phyloP scores from a whole-genome alignment of 495 filamentous ascomycete genomes.

The Acidomyces sp. region DNA sequence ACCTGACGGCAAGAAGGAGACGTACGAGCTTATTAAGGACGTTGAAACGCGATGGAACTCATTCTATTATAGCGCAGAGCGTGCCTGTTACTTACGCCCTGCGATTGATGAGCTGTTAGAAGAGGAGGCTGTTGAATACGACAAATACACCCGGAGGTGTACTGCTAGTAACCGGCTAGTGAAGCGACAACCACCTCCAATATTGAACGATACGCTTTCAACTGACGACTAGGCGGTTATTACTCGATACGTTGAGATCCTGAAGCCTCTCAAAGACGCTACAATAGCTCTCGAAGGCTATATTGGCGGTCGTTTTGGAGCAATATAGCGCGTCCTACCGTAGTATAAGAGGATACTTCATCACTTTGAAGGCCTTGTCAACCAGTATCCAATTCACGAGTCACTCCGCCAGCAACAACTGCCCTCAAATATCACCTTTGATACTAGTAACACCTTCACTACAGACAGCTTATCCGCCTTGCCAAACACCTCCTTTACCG shows the following conservation, averaged over 20 bases:
- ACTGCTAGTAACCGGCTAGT: background rate
- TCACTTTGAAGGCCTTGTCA: conserved; percentile 4
- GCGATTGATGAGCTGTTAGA: conserved; percentile 8
- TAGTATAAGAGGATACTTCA: conserved; percentile 1
- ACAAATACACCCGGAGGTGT: background rate
- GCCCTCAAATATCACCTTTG: background rate
- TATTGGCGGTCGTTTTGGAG: conserved; percentile 1
- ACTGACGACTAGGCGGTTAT: conserved; percentile 10
- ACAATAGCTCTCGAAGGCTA: conserved; percentile 12
- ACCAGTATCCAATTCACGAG: conserved; percentile 3
- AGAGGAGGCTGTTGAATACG: background rate
- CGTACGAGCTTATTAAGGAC: conserved; percentile 7
- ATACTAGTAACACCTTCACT: background rate
- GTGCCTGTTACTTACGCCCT: conserved; percentile 10
- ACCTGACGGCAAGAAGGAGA: conserved; percentile 8
- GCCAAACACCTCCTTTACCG: background rate
- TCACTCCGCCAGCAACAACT: background rate
- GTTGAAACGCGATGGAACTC: conserved; percentile 12
- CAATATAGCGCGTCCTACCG: conserved; percentile 4
- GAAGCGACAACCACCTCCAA: conserved; percentile 3
- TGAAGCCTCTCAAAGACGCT: conserved; percentile 7
- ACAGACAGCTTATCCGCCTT: background rate
- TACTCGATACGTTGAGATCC: conserved; percentile 5
- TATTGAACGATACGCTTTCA: conserved; percentile 4
- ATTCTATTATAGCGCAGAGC: conserved; percentile 6